phyloP scores from a whole-genome alignment of 495 filamentous ascomycete genomes.

The Talaromyces proteolyticus region DNA sequence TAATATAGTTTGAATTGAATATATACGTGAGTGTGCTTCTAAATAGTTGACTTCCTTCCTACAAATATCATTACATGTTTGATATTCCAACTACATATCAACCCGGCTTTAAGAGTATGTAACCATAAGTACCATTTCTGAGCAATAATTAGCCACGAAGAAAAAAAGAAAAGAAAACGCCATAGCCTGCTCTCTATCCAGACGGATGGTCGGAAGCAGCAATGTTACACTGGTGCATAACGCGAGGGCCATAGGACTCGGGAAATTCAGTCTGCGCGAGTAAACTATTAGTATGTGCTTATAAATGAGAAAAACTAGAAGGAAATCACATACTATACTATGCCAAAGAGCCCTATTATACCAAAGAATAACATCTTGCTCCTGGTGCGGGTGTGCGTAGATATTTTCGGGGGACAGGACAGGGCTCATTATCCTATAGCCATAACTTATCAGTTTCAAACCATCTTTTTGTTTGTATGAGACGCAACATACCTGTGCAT shows the following conservation, averaged over 20 bases:
- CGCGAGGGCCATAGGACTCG: slow-evolving; percentile 13
- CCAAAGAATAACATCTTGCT: slow-evolving; percentile 25
- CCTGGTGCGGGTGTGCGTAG: slow-evolving; percentile 20
- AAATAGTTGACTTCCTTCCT: background rate
- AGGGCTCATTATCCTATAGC: slow-evolving; percentile 17
- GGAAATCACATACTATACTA: slow-evolving; percentile 13
- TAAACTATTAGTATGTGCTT: background rate
- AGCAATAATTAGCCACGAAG: background rate
- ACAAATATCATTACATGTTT: background rate
- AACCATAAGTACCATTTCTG: background rate
- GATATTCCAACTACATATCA: background rate
- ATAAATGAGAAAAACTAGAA: background rate
- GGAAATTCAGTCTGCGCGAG: slow-evolving; percentile 20
- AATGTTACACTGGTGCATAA: slow-evolving; percentile 26
- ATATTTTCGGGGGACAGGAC: slow-evolving; percentile 17
- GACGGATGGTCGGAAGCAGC: slow-evolving; percentile 17
- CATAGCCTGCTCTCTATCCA: background rate
- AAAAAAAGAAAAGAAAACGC: background rate
- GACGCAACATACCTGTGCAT: slow-evolving; percentile 3
- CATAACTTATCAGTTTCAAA: background rate
- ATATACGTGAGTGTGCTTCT: background rate
- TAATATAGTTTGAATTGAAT: background rate
- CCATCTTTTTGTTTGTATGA: background rate
- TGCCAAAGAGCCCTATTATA: slow-evolving; percentile 24
- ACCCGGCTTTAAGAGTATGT: background rate